phyloP scores from a whole-genome alignment of 2,329 filamentous ascomycete species.

The Onygena corvina region DNA sequence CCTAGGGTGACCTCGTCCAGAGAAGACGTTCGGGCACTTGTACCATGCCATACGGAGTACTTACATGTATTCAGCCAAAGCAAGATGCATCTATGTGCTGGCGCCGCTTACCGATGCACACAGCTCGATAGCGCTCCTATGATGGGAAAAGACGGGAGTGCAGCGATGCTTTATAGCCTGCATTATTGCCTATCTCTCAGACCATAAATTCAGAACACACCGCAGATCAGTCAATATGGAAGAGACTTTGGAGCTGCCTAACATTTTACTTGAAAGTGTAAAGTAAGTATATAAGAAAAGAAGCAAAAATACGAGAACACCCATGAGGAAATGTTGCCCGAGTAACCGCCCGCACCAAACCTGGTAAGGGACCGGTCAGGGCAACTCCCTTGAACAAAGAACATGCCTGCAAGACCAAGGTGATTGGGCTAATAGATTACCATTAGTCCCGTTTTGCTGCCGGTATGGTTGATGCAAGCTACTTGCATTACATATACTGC shows the following conservation, averaged over 20 bases:
- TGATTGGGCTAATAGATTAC: constrained; percentile 4
- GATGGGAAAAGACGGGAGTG: neutral
- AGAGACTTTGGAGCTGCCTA: neutral
- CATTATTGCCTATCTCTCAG: neutral
- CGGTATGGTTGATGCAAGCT: neutral
- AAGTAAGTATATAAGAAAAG: neutral
- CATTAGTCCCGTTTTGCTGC: neutral
- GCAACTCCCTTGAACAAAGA: neutral
- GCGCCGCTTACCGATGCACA: neutral
- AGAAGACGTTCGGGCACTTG: neutral
- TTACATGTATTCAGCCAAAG: neutral
- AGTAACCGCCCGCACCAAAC: constrained; percentile 3
- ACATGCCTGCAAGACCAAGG: neutral
- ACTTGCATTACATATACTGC: constrained; percentile 2
- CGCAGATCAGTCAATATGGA: neutral
- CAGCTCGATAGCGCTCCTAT: neutral
- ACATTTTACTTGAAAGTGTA: neutral
- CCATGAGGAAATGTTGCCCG: constrained; percentile 2
- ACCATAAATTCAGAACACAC: neutral
- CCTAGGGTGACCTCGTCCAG: constrained; percentile 2
- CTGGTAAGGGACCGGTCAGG: neutral
- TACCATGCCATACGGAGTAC: constrained; percentile 2
- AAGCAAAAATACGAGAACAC: too few species aligned
- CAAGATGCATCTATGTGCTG: constrained; percentile 5
- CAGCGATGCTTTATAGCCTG: constrained; percentile 1